Evolutionary conservation across 73 alveolate genomes (phyloP).

Genomic region (Paramecium biaurelia): DNA sequence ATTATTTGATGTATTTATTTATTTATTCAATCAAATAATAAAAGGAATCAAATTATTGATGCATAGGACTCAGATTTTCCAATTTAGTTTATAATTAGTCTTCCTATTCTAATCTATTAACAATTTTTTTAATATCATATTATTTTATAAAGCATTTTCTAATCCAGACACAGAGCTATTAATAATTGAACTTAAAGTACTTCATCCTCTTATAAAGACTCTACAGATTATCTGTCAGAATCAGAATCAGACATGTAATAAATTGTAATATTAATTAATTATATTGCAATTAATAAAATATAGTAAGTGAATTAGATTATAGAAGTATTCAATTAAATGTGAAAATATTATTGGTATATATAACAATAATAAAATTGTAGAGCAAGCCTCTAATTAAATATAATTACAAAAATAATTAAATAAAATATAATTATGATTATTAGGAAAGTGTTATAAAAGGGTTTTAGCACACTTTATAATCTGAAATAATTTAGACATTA

Average conservation of each 20-base stretch:
- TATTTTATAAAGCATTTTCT: neutral
- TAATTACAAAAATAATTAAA: neutral
- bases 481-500: conserved; percentile 55
- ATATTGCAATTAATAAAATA: no score
- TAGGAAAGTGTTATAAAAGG: neutral
- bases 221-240: neutral
- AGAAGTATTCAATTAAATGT: neutral
- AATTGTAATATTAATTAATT: neutral
- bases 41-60: neutral
- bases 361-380: no score
- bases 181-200: neutral
- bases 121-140: neutral
- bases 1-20: neutral
- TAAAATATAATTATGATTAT: neutral
- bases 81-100: neutral
- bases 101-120: neutral
- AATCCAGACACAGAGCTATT: neutral
- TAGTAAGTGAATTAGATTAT: no score
- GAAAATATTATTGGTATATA: no score
- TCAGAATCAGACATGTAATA: neutral
- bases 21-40: neutral
- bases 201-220: neutral
- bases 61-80: neutral
- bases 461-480: conserved; percentile 13
- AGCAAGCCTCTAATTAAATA: neutral